phyloP scores from a whole-genome alignment of 1,284 basidiomycete species.

The Termitomyces sp. region DNA sequence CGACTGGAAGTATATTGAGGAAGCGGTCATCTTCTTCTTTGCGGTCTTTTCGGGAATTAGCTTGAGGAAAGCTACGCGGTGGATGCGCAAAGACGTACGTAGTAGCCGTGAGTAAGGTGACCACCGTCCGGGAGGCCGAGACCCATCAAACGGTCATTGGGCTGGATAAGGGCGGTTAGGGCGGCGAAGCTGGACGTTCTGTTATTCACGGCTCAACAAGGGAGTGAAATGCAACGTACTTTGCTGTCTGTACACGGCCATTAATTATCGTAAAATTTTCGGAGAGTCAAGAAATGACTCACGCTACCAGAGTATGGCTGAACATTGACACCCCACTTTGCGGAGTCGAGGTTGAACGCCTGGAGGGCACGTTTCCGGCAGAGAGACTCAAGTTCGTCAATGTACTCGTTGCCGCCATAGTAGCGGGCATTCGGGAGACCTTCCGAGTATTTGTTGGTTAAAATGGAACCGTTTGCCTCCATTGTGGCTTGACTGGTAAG shows the following conservation, averaged over 20 bases:
- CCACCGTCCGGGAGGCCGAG: conserved; percentile 98
- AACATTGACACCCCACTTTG: conserved; percentile 97
- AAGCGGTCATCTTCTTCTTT: conserved; percentile 99
- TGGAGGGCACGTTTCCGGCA: conserved; percentile 94
- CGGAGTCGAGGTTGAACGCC: conserved; percentile 94
- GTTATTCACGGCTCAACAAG: conserved; percentile 5
- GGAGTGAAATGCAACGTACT: conserved; percentile 42
- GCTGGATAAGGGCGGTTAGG: conserved; percentile 94
- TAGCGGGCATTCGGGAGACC: conserved; percentile 94
- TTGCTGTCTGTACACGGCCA: conserved; percentile 60
- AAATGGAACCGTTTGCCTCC: conserved; percentile 98
- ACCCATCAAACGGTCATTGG: conserved; percentile 99
- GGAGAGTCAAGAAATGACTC: conserved; percentile 29
- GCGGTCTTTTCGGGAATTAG: conserved; percentile 62
- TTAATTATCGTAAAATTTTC: conserved; percentile 8
- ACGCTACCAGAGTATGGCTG: conserved; percentile 96
- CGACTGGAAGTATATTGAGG: conserved; percentile 99
- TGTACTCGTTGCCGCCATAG: conserved; percentile 97
- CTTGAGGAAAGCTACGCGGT: conserved; percentile 28
- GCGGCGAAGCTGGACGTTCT: conserved; percentile 81
- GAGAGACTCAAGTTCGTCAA: conserved; percentile 94
- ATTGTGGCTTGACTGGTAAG: conserved; percentile 91
- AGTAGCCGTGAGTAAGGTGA: conserved; percentile 97
- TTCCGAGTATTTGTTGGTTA: conserved; percentile 99
- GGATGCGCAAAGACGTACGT: conserved; percentile 45